phyloP scores from a whole-genome alignment of 2,329 filamentous ascomycete species.

The Penicillium digitatum region DNA sequence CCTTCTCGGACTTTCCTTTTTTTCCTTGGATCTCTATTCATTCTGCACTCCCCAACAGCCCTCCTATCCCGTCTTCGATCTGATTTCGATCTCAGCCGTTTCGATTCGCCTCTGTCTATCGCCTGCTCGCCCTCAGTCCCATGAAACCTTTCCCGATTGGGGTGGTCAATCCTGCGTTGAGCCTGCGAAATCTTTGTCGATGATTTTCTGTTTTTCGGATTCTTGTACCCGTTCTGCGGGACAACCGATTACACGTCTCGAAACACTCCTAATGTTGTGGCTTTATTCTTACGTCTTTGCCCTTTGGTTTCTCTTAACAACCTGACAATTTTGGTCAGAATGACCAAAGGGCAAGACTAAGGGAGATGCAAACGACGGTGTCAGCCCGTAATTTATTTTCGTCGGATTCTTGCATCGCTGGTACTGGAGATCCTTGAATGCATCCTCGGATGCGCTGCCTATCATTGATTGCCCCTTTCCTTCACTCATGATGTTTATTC shows the following conservation, averaged over 20 bases:
- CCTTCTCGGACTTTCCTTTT: conserved; percentile 32
- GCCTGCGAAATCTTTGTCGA: conserved; percentile 13
- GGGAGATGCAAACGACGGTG: conserved; percentile 33
- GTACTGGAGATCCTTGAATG: conserved; percentile 19
- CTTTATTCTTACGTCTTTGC: conserved; percentile 33
- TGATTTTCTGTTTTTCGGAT: conserved; percentile 13
- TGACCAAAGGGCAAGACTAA: conserved; percentile 24
- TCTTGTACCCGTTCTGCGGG: conserved; percentile 17
- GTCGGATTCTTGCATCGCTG: conserved; percentile 19
- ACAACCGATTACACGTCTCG: conserved; percentile 25
- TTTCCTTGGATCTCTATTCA: conserved; percentile 34
- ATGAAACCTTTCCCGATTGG: conserved; percentile 7
- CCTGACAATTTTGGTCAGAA: conserved; percentile 13
- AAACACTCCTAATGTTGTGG: conserved; percentile 34
- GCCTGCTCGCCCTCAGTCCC: conserved; percentile 15
- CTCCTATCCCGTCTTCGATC: conserved; percentile 35
- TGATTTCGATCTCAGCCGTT: conserved; percentile 32
- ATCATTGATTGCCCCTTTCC: conserved; percentile 10
- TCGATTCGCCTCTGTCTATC: conserved; percentile 29
- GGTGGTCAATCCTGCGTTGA: conserved; percentile 8
- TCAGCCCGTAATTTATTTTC: conserved; percentile 21
- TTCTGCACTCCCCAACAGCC: conserved; percentile 36
- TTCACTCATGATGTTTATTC: conserved; percentile 5
- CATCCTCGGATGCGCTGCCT: conserved; percentile 15
- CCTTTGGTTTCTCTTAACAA: conserved; percentile 22